phyloP scores from a whole-genome alignment of 31 red algal genomes.

The Asparagopsis taxiformis region DNA sequence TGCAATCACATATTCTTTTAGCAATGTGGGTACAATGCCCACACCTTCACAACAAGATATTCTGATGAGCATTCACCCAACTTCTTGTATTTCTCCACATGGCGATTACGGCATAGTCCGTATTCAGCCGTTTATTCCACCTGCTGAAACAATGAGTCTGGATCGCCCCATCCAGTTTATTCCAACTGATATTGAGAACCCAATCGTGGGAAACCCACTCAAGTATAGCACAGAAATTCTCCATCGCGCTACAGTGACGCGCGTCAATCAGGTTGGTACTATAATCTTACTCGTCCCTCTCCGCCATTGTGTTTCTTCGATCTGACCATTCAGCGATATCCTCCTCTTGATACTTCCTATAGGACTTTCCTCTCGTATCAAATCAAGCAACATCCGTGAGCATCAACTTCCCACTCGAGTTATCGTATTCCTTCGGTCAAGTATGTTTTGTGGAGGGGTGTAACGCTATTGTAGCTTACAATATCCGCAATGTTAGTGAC shows the following conservation, averaged over 20 bases:
- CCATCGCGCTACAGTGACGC: slow-evolving; percentile 1
- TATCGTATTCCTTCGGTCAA: neutral
- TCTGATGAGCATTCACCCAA: neutral
- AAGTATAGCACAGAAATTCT: neutral
- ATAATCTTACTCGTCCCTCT: too few relatives aligned
- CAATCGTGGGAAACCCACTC: slow-evolving; percentile 1
- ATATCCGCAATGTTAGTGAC: slow-evolving; percentile 10
- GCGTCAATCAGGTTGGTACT: neutral
- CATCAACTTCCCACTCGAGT: neutral
- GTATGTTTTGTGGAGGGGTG: slow-evolving; percentile 9
- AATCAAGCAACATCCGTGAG: neutral
- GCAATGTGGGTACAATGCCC: slow-evolving; percentile 2
- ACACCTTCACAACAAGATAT: slow-evolving; percentile 17
- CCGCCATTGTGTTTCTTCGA: too few relatives aligned
- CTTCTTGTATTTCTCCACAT: neutral
- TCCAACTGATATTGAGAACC: neutral
- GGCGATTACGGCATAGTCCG: neutral
- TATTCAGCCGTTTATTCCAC: neutral
- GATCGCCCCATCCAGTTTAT: neutral
- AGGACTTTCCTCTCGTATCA: neutral
- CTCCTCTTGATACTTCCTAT: too few relatives aligned
- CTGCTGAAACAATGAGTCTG: neutral
- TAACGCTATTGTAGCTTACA: slow-evolving; percentile 2
- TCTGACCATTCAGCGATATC: too few relatives aligned
- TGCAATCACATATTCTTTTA: neutral